Evolutionary conservation across 352 stramenopile genomes (phyloP).

Genomic region (Phytophthora constricta): DNA sequence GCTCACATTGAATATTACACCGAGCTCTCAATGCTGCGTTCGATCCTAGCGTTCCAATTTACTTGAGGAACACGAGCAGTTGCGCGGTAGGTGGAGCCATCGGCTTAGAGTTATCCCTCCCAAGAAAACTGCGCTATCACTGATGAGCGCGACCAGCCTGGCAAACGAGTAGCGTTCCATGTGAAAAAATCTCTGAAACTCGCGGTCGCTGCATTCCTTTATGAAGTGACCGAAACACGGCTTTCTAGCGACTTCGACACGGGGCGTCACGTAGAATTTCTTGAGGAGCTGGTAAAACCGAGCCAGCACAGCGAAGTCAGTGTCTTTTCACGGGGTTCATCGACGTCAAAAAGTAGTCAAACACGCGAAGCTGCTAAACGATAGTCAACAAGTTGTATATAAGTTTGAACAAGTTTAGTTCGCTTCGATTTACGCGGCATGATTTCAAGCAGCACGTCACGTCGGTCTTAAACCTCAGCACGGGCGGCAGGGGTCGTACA

Average conservation of each 20-base stretch:
- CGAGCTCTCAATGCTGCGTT: no score
- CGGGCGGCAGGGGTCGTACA: no score
- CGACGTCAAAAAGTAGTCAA: neutral
- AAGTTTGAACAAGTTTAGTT: neutral
- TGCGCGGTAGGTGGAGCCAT: neutral
- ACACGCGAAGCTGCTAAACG: neutral
- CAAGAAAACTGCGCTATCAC: neutral
- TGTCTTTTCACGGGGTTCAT: neutral
- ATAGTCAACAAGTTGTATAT: neutral
- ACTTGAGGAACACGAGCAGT: neutral
- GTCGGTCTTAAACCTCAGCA: no score
- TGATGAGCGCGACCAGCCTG: neutral
- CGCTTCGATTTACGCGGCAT: neutral
- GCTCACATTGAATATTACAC: no score
- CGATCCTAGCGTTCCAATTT: no score
- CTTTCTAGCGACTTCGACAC: neutral
- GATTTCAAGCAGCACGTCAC: no score
- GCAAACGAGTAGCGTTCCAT: constrained; percentile 1
- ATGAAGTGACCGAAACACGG: neutral
- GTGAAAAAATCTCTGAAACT: neutral
- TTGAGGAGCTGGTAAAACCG: neutral
- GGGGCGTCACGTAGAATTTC: neutral
- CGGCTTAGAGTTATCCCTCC: neutral
- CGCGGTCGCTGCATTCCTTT: neutral
- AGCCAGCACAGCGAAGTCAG: neutral